These are phyloP conservation scores for Vitis hybrid DNA, from an alignment of 177 flowering plant species.

Conservation along the genomic window DNA sequence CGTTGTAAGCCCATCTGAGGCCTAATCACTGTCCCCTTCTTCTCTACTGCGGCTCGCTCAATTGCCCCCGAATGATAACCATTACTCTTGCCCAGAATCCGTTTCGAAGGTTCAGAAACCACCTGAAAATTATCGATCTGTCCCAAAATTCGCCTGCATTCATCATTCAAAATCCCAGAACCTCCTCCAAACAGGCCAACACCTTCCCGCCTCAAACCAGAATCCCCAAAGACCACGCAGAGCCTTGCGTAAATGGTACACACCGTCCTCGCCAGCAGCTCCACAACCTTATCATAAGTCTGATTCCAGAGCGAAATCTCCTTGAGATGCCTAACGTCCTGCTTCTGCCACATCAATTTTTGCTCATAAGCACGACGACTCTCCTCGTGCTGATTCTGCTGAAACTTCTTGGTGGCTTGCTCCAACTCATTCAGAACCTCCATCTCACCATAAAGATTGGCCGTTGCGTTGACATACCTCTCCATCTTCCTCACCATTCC, in stretches of 20 bases:
- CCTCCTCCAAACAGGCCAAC: slow-evolving; percentile 18
- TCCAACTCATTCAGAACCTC: slow-evolving; percentile 88
- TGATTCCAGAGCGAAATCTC: slow-evolving; percentile 85
- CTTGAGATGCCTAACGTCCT: slow-evolving; percentile 79
- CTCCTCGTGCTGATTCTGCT: slow-evolving; percentile 74
- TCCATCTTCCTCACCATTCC: slow-evolving; percentile 89
- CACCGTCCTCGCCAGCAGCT: slow-evolving; percentile 70
- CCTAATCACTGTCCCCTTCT: slow-evolving; percentile 23
- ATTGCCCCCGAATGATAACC: slow-evolving; percentile 33
- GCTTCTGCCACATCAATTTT: slow-evolving; percentile 84
- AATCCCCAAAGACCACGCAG: slow-evolving; percentile 55
- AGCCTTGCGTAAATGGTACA: slow-evolving; percentile 77
- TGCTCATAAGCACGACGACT: slow-evolving; percentile 75
- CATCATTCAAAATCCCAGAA: slow-evolving; percentile 22
- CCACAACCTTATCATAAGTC: slow-evolving; percentile 78
- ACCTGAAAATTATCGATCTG: slow-evolving; percentile 18
- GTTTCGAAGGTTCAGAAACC: slow-evolving; percentile 29
- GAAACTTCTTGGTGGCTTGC: slow-evolving; percentile 74
- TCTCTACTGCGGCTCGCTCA: slow-evolving; percentile 25
- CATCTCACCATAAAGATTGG: slow-evolving; percentile 63
- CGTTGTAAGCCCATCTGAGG: slow-evolving; percentile 29
- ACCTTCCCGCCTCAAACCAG: slow-evolving; percentile 8
- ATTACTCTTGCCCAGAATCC: slow-evolving; percentile 24
- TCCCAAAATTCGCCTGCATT: slow-evolving; percentile 26
- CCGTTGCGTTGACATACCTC: slow-evolving; percentile 64